A percentile compares a stretch with the other conserved stretches of the same genome.
Conservation (phyloP, 257 asterid genomes). For the Coffea canephora region DNA sequence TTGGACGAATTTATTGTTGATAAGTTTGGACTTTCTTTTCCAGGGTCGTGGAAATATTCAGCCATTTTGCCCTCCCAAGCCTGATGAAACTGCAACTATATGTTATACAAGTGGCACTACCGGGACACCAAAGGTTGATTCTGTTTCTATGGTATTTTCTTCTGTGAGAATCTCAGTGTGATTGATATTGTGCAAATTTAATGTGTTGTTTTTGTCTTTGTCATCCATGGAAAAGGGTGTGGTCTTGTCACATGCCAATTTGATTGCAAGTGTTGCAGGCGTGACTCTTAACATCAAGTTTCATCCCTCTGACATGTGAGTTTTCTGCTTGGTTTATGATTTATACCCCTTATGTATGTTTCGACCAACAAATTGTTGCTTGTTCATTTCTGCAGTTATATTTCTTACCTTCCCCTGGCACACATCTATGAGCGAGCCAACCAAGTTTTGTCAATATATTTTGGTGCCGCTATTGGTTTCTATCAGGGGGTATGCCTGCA, state of each 20-base stretch:
- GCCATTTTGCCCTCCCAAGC: constrained; percentile 82
- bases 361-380: constrained; percentile 4
- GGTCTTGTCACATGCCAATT: constrained; percentile 74
- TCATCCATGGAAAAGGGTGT: constrained; percentile 61
- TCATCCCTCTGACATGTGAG: constrained; percentile 88
- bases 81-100: constrained; percentile 83
- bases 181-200: not conserved
- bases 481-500: constrained; percentile 75
- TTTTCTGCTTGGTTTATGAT: constrained; percentile 25
- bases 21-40: constrained; percentile 3
- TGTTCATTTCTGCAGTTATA: constrained; percentile 54
- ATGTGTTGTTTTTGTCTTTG: constrained; percentile 4
- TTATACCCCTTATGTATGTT: constrained; percentile 9
- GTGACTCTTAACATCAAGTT: constrained; percentile 44
- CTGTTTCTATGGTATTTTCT: not conserved
- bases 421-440: constrained; percentile 96
- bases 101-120: constrained; percentile 99
- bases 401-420: constrained; percentile 96
- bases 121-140: constrained; percentile 89
- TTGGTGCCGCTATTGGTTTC: constrained; percentile 82
- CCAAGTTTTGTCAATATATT: constrained; percentile 53
- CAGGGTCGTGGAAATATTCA: constrained; percentile 67
- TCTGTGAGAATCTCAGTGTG: constrained; percentile 5
- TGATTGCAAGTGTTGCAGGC: constrained; percentile 83
- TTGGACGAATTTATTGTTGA: not conserved